Evolutionary conservation across 2,329 filamentous ascomycete species (phyloP).

Genomic region (Didymella arachidicola): DNA sequence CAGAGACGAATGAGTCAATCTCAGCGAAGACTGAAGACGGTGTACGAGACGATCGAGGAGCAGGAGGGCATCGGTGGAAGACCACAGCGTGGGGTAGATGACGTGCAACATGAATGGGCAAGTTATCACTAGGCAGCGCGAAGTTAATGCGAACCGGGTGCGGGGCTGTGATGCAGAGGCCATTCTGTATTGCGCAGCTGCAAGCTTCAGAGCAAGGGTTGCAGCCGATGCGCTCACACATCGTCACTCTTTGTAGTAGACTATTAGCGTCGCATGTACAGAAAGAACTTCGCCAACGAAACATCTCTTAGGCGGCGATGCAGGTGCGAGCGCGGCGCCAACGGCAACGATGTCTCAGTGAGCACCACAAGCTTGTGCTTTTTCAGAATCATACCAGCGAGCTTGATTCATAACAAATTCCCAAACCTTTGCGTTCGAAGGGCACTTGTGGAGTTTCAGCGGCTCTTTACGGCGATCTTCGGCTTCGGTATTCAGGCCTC

Average conservation of each 20-base stretch:
- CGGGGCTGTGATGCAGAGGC: background rate
- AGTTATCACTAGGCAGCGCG: background rate
- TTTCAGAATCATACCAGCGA: background rate
- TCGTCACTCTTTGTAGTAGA: background rate
- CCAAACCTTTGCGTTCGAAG: background rate
- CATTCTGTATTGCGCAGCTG: background rate
- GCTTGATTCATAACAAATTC: background rate
- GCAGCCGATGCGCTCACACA: background rate
- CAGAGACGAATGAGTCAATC: background rate
- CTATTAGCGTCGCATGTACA: background rate
- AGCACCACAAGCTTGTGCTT: background rate
- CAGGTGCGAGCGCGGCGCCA: background rate
- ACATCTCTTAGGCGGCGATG: background rate
- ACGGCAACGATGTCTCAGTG: background rate
- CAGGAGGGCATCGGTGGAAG: slow-evolving; percentile 5
- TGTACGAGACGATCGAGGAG: slow-evolving; percentile 17
- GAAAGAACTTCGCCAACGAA: background rate
- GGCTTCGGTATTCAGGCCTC: slow-evolving; percentile 3
- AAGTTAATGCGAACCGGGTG: no score
- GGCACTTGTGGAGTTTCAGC: slow-evolving; percentile 12
- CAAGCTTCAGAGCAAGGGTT: background rate
- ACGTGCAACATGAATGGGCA: background rate
- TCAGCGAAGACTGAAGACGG: background rate
- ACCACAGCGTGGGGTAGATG: slow-evolving; percentile 4
- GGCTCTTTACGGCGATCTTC: slow-evolving; percentile 17